A percentile compares a stretch with the other conserved stretches of the same genome.
These are phyloP conservation scores for Coemansia guatemalensis DNA, from an alignment of 192 early-diverging fungal genomes.

Conservation along the genomic window DNA sequence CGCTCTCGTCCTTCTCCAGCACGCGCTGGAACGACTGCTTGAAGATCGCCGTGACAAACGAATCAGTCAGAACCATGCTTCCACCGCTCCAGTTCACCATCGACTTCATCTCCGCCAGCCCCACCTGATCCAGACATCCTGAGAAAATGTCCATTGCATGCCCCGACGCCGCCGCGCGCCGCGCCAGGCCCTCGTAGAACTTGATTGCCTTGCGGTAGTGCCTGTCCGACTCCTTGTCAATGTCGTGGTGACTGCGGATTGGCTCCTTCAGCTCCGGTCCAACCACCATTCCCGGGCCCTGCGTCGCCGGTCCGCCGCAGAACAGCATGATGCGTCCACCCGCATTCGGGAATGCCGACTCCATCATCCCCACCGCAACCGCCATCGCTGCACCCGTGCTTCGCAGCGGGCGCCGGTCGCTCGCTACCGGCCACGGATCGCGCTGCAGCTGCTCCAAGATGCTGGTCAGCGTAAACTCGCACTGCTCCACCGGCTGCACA, in stretches of 20 bases:
- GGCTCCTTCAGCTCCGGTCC: constrained; percentile 88
- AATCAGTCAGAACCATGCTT: constrained; percentile 92
- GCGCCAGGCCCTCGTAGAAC: constrained; percentile 91
- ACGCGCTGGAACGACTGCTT: constrained; percentile 96
- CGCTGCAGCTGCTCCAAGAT: constrained; percentile 96
- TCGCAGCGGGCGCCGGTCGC: constrained; percentile 85
- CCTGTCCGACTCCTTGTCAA: constrained; percentile 91
- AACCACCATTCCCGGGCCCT: constrained; percentile 96
- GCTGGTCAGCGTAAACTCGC: constrained; percentile 93
- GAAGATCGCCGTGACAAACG: constrained; percentile 94
- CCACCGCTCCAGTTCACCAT: constrained; percentile 89
- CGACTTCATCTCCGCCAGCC: constrained; percentile 94
- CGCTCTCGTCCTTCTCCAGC: constrained; percentile 88
- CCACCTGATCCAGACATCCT: constrained; percentile 97
- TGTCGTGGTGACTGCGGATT: constrained; percentile 97
- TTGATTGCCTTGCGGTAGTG: constrained; percentile 93
- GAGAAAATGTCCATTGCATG: constrained; percentile 96
- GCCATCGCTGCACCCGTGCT: constrained; percentile 95
- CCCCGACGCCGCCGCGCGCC: constrained; percentile 83
- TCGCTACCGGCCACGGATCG: constrained; percentile 94
- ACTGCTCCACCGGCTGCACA: constrained; percentile 88
- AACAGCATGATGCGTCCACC: constrained; percentile 94
- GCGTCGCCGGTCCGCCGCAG: constrained; percentile 87
- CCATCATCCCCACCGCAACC: constrained; percentile 89
- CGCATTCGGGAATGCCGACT: constrained; percentile 89